Conservation (phyloP, 2,329 filamentous ascomycete genomes). For the Colletotrichum lini region DNA sequence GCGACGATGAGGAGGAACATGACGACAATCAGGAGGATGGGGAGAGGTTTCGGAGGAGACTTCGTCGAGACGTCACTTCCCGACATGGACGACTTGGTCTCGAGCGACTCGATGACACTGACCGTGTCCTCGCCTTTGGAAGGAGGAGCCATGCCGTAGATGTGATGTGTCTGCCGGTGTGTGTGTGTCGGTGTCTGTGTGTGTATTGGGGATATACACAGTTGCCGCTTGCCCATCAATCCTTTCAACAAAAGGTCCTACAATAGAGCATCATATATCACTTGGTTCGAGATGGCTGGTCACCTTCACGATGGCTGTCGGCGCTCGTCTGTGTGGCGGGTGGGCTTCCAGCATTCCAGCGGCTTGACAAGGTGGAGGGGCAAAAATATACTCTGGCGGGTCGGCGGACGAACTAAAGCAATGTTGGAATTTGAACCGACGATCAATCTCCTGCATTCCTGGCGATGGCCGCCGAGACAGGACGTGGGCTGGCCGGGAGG, state of each 20-base stretch:
- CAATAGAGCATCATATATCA: slow-evolving; percentile 27
- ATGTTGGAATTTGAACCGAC: slow-evolving; percentile 3
- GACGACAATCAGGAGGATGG: slow-evolving; percentile 30
- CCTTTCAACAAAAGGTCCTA: neutral
- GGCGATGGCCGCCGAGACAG: neutral
- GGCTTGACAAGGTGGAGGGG: neutral
- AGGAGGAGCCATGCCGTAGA: slow-evolving; percentile 29
- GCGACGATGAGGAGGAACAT: slow-evolving; percentile 40
- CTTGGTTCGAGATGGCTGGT: slow-evolving; percentile 21
- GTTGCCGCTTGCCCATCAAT: neutral
- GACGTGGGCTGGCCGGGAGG: neutral
- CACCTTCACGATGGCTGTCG: slow-evolving; percentile 10
- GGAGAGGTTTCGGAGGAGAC: slow-evolving; percentile 38
- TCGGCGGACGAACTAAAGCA: neutral
- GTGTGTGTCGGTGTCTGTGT: neutral
- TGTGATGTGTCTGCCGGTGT: neutral
- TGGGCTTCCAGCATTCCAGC: slow-evolving; percentile 30
- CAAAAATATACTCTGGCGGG: neutral
- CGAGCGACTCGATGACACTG: slow-evolving; percentile 41
- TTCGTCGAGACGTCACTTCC: slow-evolving; percentile 41
- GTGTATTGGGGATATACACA: neutral
- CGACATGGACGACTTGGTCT: slow-evolving; percentile 42
- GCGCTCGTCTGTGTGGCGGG: slow-evolving; percentile 35
- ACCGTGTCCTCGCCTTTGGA: slow-evolving; percentile 36
- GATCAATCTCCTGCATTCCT: slow-evolving; percentile 25